Evolutionary conservation across 352 stramenopile species (phyloP), one percentile per base, ranked within the genome.

Genomic region (Pythium rishiriense): DNA sequence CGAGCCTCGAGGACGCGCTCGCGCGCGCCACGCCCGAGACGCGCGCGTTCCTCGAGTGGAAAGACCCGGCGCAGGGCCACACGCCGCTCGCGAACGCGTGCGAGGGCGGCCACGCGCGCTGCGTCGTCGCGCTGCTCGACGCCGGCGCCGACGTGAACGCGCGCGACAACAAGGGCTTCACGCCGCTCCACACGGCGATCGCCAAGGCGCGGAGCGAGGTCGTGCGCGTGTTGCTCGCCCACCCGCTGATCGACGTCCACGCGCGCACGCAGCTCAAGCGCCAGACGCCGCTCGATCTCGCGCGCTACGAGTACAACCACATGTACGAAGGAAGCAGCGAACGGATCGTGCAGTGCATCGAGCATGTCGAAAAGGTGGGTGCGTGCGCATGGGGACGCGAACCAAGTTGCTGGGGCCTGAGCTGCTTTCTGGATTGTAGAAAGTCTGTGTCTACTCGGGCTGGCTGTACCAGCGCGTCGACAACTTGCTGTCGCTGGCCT

Each of bases 391-490:
- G 43, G 39, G 21, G 21, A 19, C 21, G 50, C 11, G 2, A 2
- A 41, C 33, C 4, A 17, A 22, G 2, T n/a, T 42, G 29, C 28
- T 53, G 25, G 21, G 31, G 12, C 33, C 14, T 64, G 57, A 57
- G n/a, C n/a, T n/a, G n/a, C n/a, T n/a, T n/a, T n/a, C n/a, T n/a
- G n/a, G n/a, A n/a, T 43, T 14, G 43, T 29, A 94, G 83, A 90
- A 89, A 85, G 68, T 92, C 0, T 92, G 81, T 45, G 62, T 94
- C 10, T 90, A 91, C 74, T 88, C 83, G 14, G 85, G 83, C 0
- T 96, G 87, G 87, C 56, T 96, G 11, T 85, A 93, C 70, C 79
- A 91, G 70, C 81, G 85, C 60, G 69, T 83, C 4, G 87, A 96
- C 62, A 96, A 92, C 49, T 64, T 94, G 49, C 63, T 93, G 29